These are phyloP conservation scores for Cryptosporidium meleagridis DNA, from an alignment of 169 alveolate species.

Conservation along the genomic window DNA sequence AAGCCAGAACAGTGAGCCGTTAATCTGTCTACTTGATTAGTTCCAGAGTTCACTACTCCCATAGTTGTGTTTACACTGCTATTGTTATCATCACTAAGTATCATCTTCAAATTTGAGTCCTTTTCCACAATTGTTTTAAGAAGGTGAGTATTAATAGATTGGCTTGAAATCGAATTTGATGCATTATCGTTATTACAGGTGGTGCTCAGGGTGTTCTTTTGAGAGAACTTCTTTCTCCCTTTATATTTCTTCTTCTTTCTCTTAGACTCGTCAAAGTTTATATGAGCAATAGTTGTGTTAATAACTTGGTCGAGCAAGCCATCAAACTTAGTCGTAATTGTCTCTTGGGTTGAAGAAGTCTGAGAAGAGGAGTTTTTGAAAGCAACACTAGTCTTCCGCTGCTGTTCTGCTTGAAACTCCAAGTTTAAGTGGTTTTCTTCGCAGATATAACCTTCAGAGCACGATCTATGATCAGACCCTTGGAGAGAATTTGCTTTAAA, in stretches of 20 bases:
- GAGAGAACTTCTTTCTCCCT: not conserved
- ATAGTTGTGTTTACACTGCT: conserved; percentile 68
- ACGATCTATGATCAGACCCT: not conserved
- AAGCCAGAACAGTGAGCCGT: conserved; percentile 12
- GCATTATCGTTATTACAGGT: not conserved
- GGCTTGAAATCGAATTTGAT: not conserved
- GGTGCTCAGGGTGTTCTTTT: not conserved
- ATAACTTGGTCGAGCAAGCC: conserved; percentile 20
- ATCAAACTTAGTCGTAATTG: conserved; percentile 5
- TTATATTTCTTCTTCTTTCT: conserved; percentile 6
- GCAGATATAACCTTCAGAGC: not conserved
- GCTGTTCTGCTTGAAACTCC: not conserved
- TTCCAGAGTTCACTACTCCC: conserved; percentile 70
- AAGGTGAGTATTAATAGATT: not conserved
- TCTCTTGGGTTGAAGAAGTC: conserved; percentile 18
- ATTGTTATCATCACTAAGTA: conserved; percentile 44
- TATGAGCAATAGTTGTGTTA: conserved; percentile 12
- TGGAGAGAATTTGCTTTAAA: not conserved
- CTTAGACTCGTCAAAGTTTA: conserved; percentile 1
- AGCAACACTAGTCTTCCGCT: not conserved
- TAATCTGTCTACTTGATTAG: conserved; percentile 16
- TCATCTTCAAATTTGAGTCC: conserved; percentile 13
- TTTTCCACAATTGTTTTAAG: conserved; percentile 21
- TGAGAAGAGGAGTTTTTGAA: conserved; percentile 6
- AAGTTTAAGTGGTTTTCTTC: not conserved